These are phyloP conservation scores for Kodamaea hsintzibuensis DNA, from an alignment of 805 yeast genomes.

Conservation along the genomic window DNA sequence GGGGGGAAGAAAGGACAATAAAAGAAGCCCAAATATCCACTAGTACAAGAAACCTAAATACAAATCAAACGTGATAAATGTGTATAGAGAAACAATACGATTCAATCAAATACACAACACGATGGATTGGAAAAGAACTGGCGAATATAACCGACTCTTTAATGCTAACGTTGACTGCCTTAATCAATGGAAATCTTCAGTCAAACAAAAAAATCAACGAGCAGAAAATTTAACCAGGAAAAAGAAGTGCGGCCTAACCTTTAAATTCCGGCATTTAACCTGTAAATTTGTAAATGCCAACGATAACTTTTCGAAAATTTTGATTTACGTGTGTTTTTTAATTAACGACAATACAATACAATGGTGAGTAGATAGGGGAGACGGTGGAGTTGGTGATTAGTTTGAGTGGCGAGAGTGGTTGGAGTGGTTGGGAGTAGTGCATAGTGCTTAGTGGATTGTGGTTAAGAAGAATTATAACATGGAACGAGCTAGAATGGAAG, in stretches of 20 bases:
- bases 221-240: slow-evolving; percentile 3
- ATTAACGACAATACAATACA: background rate
- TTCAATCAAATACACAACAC: background rate
- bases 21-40: background rate
- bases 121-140: background rate
- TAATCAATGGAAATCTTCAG: background rate
- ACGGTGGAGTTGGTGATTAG: background rate
- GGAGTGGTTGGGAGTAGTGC: background rate
- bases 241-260: background rate
- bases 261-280: background rate
- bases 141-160: background rate
- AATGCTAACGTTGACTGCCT: background rate
- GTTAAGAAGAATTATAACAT: no score
- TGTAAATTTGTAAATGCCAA: background rate
- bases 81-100: background rate
- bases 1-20: background rate
- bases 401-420: background rate
- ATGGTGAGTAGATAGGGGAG: slow-evolving; percentile 2
- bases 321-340: slow-evolving; percentile 9
- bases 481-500: no score
- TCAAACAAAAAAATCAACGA: slow-evolving; percentile 4
- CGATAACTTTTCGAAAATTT: slow-evolving; percentile 3
- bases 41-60: background rate
- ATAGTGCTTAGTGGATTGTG: no score
- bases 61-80: background rate